phyloP scores from a whole-genome alignment of 2,329 filamentous ascomycete genomes.

The Sporothrix brasiliensis region DNA sequence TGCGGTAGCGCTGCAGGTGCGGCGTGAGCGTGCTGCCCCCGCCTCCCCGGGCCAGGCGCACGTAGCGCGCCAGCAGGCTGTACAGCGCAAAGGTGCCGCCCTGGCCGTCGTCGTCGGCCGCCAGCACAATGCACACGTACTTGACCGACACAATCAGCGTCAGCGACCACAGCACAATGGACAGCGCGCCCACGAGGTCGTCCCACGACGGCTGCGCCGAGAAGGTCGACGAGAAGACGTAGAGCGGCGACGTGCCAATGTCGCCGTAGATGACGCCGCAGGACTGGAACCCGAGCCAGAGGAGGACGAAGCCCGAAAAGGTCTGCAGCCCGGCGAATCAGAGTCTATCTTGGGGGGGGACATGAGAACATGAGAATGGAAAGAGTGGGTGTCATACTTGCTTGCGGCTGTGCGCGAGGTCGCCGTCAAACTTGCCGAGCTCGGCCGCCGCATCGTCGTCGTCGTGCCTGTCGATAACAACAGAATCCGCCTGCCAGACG shows the following conservation, averaged over 20 bases:
- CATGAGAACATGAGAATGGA: not conserved
- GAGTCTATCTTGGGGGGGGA: not conserved
- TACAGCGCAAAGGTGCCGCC: constrained; percentile 68
- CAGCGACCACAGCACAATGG: constrained; percentile 69
- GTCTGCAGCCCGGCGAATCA: constrained; percentile 34
- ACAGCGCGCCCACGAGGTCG: constrained; percentile 66
- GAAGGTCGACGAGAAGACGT: constrained; percentile 72
- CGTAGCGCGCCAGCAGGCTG: constrained; percentile 63
- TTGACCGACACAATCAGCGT: constrained; percentile 71
- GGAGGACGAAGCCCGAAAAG: constrained; percentile 37
- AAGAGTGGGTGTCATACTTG: constrained; percentile 12
- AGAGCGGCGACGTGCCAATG: constrained; percentile 66
- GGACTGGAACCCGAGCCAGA: constrained; percentile 64
- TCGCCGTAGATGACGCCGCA: constrained; percentile 71
- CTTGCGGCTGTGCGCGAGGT: constrained; percentile 30
- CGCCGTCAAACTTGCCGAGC: constrained; percentile 15
- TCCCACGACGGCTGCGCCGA: constrained; percentile 56
- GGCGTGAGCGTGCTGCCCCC: constrained; percentile 53
- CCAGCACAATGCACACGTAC: constrained; percentile 67
- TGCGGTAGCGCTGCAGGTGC: constrained; percentile 59
- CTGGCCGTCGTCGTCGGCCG: constrained; percentile 70
- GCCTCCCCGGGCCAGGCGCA: constrained; percentile 61
- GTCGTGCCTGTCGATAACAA: not conserved
- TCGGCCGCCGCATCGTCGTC: not conserved
- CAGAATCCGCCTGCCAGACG: not conserved